Percentiles rank a stretch among this genome's conserved stretches.
These are phyloP conservation scores for Termitomyces sp. DNA, from an alignment of 768 basidiomycete genomes.

Conservation along the genomic window DNA sequence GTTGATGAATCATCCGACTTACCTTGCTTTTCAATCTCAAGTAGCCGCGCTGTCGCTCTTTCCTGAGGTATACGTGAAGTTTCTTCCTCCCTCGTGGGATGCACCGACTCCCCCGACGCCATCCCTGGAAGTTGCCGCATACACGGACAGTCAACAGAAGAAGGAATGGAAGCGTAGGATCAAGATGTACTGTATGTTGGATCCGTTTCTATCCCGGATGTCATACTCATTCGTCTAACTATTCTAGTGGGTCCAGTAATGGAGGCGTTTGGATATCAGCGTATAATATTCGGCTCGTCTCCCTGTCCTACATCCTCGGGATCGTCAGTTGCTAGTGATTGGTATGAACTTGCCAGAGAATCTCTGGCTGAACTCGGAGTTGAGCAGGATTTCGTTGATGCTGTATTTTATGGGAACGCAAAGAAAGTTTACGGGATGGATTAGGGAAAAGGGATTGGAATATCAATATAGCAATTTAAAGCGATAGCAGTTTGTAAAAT, in stretches of 20 bases:
- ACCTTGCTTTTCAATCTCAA: constrained; percentile 67
- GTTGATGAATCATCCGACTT: constrained; percentile 73
- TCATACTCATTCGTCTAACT: constrained; percentile 3
- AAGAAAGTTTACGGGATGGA: constrained; percentile 36
- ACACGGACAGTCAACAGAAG: constrained; percentile 41
- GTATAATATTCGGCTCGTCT: constrained; percentile 81
- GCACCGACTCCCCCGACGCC: constrained; percentile 47
- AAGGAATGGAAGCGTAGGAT: constrained; percentile 69
- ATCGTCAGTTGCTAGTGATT: constrained; percentile 51
- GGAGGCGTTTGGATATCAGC: constrained; percentile 81
- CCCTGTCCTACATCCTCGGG: constrained; percentile 47
- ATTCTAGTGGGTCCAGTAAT: constrained; percentile 69
- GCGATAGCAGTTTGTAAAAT: not conserved
- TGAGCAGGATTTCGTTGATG: constrained; percentile 73
- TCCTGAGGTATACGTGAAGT: constrained; percentile 67
- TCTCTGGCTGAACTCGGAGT: constrained; percentile 74
- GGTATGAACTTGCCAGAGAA: constrained; percentile 81
- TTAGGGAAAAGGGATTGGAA: not conserved
- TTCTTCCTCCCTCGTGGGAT: constrained; percentile 73
- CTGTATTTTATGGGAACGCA: constrained; percentile 57
- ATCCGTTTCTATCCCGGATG: not conserved
- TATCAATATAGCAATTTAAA: not conserved
- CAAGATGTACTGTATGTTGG: constrained; percentile 78
- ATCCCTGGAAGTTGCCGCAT: constrained; percentile 29
- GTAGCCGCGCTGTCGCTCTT: constrained; percentile 70